Evolutionary conservation across 805 yeast species (phyloP), one percentile per base, ranked within the genome.

Genomic region (Nakazawaea peltata): DNA sequence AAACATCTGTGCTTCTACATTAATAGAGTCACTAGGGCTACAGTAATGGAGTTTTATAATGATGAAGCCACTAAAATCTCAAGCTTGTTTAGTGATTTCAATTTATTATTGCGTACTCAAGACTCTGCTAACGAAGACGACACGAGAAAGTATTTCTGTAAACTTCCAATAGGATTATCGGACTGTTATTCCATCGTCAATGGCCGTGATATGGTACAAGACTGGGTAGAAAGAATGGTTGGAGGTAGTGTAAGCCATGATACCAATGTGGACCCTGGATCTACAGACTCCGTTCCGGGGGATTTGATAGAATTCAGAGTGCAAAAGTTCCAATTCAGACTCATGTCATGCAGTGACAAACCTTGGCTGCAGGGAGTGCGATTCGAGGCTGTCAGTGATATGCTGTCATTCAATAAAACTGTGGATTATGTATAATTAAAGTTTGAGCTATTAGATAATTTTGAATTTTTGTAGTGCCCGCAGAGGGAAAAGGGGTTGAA

Each of bases 261-360:
- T 12, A 26, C 18, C 6, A 27, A n/a, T 18, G 28, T 8, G 30
- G 17, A n/a, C 15, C 28, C n/a, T n/a, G n/a, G n/a, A n/a, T n/a
- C n/a, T n/a, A n/a, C n/a, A n/a, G n/a, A n/a, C n/a, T n/a, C n/a
- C n/a, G n/a, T n/a, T 19, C 27, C 25, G 11, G 68, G 67, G 4
- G 67, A 63, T 28, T 50, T 64, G 3, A 57, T 71, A n/a, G 69
- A 65, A 36, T 54, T 72, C 30, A 59, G 57, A 34, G 28, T 73
- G 5, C 40, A 55, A 11, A 59, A 56, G 39, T 63, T 73, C 2
- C 61, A 65, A 39, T 72, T 74, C 74, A 51, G 57, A 16, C 9
- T 32, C 14, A 7, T 22, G 11, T 29, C 22, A 19, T 18, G 26
- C 5, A 26, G 19, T n/a, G 30, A 19, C 4, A 34, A 23, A 8